Base-by-base conservation (phyloP, 225 moss, liverwort and hornwort species). In the Climacium dendroides region DNA sequence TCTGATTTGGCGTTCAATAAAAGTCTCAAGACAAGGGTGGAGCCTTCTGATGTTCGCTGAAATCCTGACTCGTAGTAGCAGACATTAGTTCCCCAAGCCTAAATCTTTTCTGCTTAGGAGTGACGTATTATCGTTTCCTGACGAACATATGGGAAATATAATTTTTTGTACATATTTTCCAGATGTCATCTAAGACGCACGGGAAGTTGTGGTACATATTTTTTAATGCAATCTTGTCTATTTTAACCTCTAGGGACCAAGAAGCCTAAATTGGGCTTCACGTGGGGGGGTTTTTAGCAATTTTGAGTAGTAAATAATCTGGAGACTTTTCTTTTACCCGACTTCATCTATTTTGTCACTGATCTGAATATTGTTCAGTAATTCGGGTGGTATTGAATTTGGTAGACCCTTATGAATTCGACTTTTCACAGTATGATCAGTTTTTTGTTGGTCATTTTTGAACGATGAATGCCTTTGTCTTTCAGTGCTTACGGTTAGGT, bases 1-100 rank as follows among this genome's bases (percentile, higher is more conserved):
- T 87, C 87, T 29, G 88, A 84, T 75, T 83, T 93, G 93, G 91
- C 93, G 64, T 41, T 63, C 13, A 87, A 82, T 9, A 88, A 88
- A 79, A 83, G 53, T 48, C 66, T 58, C 55, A 90, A 83, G 80
- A n/a, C 81, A 58, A 83, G 83, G 74, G 89, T 87, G 1, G 88
- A 84, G 48, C 57, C 88, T 64, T 70, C 83, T 25, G 80, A 53
- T 77, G 62, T 50, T 28, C 53, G 73, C 82, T 78, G 85, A 90
- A 45, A 58, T 54, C 17, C 23, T 28, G 74, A 76, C 57, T 50
- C 23, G 34, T 48, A 87, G 84, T 45, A 15, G 58, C 53, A 81
- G 80, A 47, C 65, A 74, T 80, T 76, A 13, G 84, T 75, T 88
- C 50, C 35, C 66, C 78, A 63, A 34, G 58, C 34, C 39, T 62